Base-by-base conservation (phyloP, 345 rosid species). In the Murraya koenigii region DNA sequence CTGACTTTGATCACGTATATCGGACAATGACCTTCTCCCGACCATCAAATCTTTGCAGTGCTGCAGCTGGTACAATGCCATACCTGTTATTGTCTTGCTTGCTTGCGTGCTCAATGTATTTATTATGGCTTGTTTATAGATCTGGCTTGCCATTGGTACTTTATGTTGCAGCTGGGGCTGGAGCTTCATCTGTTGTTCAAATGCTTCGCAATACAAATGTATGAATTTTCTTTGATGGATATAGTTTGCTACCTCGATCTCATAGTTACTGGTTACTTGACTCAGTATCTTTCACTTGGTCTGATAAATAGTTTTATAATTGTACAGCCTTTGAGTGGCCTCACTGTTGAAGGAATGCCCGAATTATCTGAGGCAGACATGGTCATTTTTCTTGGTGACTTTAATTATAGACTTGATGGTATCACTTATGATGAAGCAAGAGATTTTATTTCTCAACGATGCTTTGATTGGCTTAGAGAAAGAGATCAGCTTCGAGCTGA, bases 401-500 rank as follows among this genome's bases (percentile, higher is more conserved):
- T 92, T 76, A 92, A 92, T 79, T 92, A 91, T 77, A 85, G 97
- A 56, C 90, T 92, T 86, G 92, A 87, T 83, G 95, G 85, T 69
- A 90, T 92, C 85, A 85, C 95, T 74, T 88, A 90, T 77, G 97
- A 92, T 81, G 97, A 92, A 86, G 94, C 97, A 39, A 87, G 97
- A 82, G 97, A 92, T 84, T 86, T 89, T 72, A 87, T 92, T 60
- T 89, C 95, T 55, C 97, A 92, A 83, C 85, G 97, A 83, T 81
- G 88, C 86, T 91, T 92, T 87, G 97, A 92, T 78, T 92, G 95
- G 95, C 91, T 92, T 76, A 85, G 95, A 85, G 93, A 88, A 84
- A 88, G 78, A 74, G 97, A 92, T 82, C 97, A 92, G 83, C 92
- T 92, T 39, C 88, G 85, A 80, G 81, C 88, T 71, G 97, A 92